Evolutionary conservation across 495 filamentous ascomycete genomes (phyloP), one percentile per base, ranked within the genome.

Genomic region (Hyaloscypha finlandica): DNA sequence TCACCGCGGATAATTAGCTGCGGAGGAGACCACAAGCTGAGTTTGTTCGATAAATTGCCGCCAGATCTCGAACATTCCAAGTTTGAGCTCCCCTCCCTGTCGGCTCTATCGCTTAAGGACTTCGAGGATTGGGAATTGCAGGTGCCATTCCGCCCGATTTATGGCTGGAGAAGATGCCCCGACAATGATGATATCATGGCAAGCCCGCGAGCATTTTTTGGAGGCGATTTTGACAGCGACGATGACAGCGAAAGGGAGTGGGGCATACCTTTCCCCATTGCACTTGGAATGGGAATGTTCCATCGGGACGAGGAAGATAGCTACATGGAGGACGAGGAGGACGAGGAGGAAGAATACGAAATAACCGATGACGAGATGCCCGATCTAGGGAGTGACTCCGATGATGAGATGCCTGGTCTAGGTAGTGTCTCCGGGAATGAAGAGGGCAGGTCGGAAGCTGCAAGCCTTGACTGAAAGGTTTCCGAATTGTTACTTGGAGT

Each of bases 161-260:
- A 60, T n/a, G 58, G 58, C 8, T 60, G 35, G 30, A 60, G 58
- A 12, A 37, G 58, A 42, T 60, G 58, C 33, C 58, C 58, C 0
- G 53, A 56, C 9, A 19, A 5, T 30, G 42, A 48, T 48, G 42
- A 48, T 19, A 14, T 48, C 16, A 48, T 31, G 22, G 22, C 8
- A 56, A 56, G 53, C 8, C 29, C 29, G 25, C 29, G 53, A 56
- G 20, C 53, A 11, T 56, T 48, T 19, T 48, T 48, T 12, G 16
- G 42, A 19, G 11, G 16, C 9, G 53, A 56, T 14, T 29, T 56
- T 14, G 53, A 56, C 20, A 56, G 53, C 29, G 53, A 56, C 19
- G 29, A 31, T 29, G 53, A 56, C 16, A 56, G 20, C 20, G 20
- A 56, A 1, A 56, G 8, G 53, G 29, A 29, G 22, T 29, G 8